phyloP scores from a whole-genome alignment of 208 protist species.

The Trypanosoma conorhini region DNA sequence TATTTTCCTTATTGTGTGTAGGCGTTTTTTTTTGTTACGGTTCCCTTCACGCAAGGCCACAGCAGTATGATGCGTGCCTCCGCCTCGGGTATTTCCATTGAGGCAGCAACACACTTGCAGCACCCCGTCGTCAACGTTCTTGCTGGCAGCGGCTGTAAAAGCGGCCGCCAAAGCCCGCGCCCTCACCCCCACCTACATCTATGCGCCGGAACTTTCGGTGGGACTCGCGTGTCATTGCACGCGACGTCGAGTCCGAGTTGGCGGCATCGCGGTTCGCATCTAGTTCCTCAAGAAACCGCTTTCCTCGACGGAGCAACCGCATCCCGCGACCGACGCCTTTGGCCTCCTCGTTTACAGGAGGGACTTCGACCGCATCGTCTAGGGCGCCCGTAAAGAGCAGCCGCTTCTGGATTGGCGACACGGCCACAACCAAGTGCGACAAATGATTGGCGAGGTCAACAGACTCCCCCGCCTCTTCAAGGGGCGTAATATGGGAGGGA shows the following conservation, averaged over 20 bases:
- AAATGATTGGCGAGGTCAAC: slow-evolving; percentile 31
- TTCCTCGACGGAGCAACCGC: slow-evolving; percentile 55
- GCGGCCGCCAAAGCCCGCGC: neutral
- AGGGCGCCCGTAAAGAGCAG: slow-evolving; percentile 58
- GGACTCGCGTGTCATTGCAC: neutral
- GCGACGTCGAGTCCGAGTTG: neutral
- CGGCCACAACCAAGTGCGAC: slow-evolving; percentile 18
- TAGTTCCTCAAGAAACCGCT: slow-evolving; percentile 73
- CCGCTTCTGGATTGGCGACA: slow-evolving; percentile 70
- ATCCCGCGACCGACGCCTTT: slow-evolving; percentile 4
- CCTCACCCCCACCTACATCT: slow-evolving; percentile 1
- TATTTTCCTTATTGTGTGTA: no score
- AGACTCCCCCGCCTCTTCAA: slow-evolving; percentile 29
- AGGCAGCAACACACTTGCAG: neutral
- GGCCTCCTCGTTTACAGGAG: neutral
- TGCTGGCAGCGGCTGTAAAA: neutral
- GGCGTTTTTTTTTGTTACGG: neutral
- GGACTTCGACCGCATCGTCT: slow-evolving; percentile 24
- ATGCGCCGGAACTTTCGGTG: slow-evolving; percentile 25
- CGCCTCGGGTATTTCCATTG: neutral
- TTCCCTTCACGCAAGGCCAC: neutral
- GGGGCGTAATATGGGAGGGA: slow-evolving; percentile 27
- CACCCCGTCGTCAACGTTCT: neutral
- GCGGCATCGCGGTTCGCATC: slow-evolving; percentile 26
- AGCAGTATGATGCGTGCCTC: neutral